phyloP scores from a whole-genome alignment of 164 flowering plant species.

The Amborella trichopoda region DNA sequence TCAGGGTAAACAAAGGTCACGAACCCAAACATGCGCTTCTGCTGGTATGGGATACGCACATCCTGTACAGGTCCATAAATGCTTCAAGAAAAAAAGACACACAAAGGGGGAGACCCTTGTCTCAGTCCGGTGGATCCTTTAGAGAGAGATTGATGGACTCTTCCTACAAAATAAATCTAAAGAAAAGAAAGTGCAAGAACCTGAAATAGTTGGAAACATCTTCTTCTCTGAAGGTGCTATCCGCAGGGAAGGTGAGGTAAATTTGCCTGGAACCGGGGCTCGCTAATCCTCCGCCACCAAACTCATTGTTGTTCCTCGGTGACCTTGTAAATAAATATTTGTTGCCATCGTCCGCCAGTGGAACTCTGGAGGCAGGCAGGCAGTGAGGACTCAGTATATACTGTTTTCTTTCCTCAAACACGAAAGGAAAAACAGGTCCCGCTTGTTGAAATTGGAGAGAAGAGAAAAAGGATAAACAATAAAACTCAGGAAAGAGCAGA shows the following conservation, averaged over 20 bases:
- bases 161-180: neutral
- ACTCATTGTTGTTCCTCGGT: slow-evolving; percentile 39
- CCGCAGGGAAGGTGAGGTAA: slow-evolving; percentile 90
- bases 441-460: no score
- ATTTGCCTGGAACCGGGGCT: slow-evolving; percentile 67
- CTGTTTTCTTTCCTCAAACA: no score
- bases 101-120: neutral
- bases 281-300: slow-evolving; percentile 28
- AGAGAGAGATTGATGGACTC: no score
- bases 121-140: no score
- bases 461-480: no score
- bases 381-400: no score
- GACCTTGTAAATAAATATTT: no score
- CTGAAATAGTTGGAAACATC: slow-evolving; percentile 93
- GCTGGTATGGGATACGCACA: slow-evolving; percentile 97
- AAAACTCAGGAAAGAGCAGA: neutral
- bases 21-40: slow-evolving; percentile 96
- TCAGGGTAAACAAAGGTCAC: slow-evolving; percentile 85
- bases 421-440: no score
- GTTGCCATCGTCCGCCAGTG: no score
- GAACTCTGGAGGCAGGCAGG: no score
- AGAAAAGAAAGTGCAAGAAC: slow-evolving; percentile 16
- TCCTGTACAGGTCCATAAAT: slow-evolving; percentile 95
- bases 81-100: slow-evolving; percentile 29
- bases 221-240: slow-evolving; percentile 88